Evolutionary conservation across 116 monocot species (phyloP), one percentile per base, ranked within the genome.

Genomic region (Dioscorea cayenensis): DNA sequence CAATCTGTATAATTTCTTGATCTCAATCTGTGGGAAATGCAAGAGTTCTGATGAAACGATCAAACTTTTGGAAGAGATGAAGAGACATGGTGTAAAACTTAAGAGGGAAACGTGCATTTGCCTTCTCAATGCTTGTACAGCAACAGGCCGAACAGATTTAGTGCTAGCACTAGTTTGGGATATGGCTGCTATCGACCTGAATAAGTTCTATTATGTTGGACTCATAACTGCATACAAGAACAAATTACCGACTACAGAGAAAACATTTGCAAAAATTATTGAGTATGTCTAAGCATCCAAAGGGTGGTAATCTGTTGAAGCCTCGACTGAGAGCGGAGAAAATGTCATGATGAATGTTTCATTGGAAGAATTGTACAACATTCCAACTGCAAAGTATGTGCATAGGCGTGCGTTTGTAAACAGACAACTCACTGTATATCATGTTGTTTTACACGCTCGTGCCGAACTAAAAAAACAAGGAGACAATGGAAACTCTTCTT

Each of bases 31-130:
- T 79, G 97, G 90, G 58, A 97, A 92, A 73, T 86, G 86, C 89
- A 92, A 86, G 78, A 84, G 87, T 61, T 92, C 97, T 65, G 88
- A 90, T 76, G 77, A 82, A 35, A 88, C 90, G 20, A 77, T 88
- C 65, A 84, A 82, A 73, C 87, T 96, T 86, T 81, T 96, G 77
- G 92, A 96, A 77, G 96, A 96, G 79, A 96, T 96, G 96, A 96
- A 96, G 86, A 77, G 60, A 51, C 78, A 79, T 60, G 81, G 70
- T 14, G 90, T 96, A 64, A 96, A 96, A 72, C 77, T 87, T 49
- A 96, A 96, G 77, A 87, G 87, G 36, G 92, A 96, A 73, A 96
- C 92, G 14, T 96, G 84, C 67, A 90, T 92, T 67, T 96, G 92
- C 71, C 86, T 96, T 50, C 81, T 96, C 58, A 92, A 92, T 83